Conservation (phyloP, 2,329 filamentous ascomycete species). For the Xylariaceae sp. region DNA sequence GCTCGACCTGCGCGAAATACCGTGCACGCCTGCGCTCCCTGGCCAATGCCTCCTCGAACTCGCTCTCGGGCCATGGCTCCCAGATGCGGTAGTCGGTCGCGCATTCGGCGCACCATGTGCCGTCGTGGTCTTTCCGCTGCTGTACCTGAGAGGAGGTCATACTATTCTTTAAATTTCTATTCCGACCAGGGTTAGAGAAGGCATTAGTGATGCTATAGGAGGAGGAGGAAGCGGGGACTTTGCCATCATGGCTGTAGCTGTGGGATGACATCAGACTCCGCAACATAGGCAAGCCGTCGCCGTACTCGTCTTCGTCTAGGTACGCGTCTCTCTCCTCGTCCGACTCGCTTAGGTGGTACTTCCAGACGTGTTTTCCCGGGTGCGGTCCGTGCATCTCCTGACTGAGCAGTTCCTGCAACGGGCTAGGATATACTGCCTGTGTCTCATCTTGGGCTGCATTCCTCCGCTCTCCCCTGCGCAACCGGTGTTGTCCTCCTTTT, state of each 20-base stretch:
- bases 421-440: constrained; percentile 7
- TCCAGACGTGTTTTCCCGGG: constrained; percentile 8
- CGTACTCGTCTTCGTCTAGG: constrained; percentile 5
- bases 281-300: constrained; percentile 3
- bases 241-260: no score
- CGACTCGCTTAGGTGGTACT: constrained; percentile 6
- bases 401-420: constrained; percentile 13
- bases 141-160: no score
- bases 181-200: no score
- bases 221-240: neutral
- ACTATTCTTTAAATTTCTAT: no score
- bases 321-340: constrained; percentile 5
- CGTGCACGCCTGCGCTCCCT: constrained; percentile 1
- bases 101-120: neutral
- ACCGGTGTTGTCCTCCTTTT: no score
- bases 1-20: constrained; percentile 5
- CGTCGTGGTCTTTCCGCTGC: no score
- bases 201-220: no score
- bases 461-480: no score
- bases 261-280: constrained; percentile 1
- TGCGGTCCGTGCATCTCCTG: constrained; percentile 9
- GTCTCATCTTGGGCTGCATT: constrained; percentile 2
- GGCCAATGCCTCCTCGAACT: constrained; percentile 1
- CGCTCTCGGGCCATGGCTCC: constrained; percentile 9
- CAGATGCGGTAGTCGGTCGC: constrained; percentile 5